Evolutionary conservation across 2,329 filamentous ascomycete genomes (phyloP), one percentile per base, ranked within the genome.

Genomic region (Mycogone perniciosa): DNA sequence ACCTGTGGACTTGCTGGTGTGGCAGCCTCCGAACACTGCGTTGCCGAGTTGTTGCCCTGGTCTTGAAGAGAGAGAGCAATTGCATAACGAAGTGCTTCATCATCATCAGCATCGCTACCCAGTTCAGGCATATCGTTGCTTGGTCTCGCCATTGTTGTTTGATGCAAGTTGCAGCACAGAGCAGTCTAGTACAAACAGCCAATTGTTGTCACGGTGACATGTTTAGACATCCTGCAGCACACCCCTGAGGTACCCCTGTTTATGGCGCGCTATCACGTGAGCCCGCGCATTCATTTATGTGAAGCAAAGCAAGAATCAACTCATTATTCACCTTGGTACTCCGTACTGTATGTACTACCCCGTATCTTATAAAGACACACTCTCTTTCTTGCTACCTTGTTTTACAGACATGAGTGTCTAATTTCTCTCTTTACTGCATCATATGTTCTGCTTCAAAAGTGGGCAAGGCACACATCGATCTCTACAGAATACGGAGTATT

Each of bases 31-130:
- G 31, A 39, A 40, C 3, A 34, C 9, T 9, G 34, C 29, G 46
- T 34, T 4, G 13, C 3, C 20, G 20, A 39, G 20, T 38, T 31
- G 34, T 48, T 27, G 34, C 56, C 48, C 43, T 62, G 59, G 43
- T 67, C 61, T 51, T 67, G 64, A 11, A 84, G 68, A 7, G 81
- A 84, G 30, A 84, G 65, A 11, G 76, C 80, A 51, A 86, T 82
- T 31, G 83, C 82, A 53, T 71, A 72, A 30, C 74, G 74, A n/a
- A 85, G 65, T 31, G 81, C 79, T 53, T 81, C 79, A 46, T 85
- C 79, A 20, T 82, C 77, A 42, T 78, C 75, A 27, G 64, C 64
- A 42, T 69, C 65, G 42, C 61, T 60, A 34, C 52, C 62, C 53
- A 67, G 61, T 31, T 62, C 52, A 11, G 56, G 49, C 29, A 61